phyloP scores from a whole-genome alignment of 257 asterid genomes.

The Voacanga thouarsii region DNA sequence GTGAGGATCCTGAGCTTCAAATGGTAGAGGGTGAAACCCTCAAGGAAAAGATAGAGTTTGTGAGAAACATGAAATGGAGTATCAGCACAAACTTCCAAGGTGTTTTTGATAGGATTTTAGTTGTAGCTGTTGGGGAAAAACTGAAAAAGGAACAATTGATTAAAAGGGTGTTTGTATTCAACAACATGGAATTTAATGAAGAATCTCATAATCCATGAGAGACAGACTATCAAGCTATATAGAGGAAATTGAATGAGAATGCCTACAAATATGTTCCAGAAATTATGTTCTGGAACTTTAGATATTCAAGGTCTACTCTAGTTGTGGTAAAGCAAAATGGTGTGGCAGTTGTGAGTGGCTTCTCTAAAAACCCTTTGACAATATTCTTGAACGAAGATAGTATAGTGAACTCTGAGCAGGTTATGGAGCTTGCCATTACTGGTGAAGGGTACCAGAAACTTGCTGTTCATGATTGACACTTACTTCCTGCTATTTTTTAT shows the following conservation, averaged over 20 bases:
- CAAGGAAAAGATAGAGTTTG: conserved; percentile 27
- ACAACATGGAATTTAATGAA: conserved; percentile 47
- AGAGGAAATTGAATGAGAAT: too few species aligned
- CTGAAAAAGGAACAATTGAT: conserved; percentile 40
- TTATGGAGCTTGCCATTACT: conserved; percentile 47
- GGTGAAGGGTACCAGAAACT: conserved; percentile 48
- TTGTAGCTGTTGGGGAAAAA: conserved; percentile 34
- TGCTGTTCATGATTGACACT: conserved; percentile 39
- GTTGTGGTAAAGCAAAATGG: conserved; percentile 44
- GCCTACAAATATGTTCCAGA: too few species aligned
- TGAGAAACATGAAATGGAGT: conserved; percentile 40
- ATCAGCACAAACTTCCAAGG: conserved; percentile 41
- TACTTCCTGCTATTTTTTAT: neutral
- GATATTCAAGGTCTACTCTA: conserved; percentile 46
- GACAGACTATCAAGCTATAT: conserved; percentile 47
- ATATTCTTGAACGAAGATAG: conserved; percentile 52
- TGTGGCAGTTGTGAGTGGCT: conserved; percentile 54
- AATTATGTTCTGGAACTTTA: conserved; percentile 65
- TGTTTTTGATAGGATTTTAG: conserved; percentile 42
- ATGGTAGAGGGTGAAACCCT: conserved; percentile 34
- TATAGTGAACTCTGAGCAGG: conserved; percentile 25
- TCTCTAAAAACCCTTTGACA: conserved; percentile 46
- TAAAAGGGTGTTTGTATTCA: conserved; percentile 46
- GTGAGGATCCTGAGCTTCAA: conserved; percentile 38
- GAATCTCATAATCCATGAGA: conserved; percentile 45